These are phyloP conservation scores for Clonostachys solani DNA, from an alignment of 2,329 filamentous ascomycete species.

Conservation along the genomic window DNA sequence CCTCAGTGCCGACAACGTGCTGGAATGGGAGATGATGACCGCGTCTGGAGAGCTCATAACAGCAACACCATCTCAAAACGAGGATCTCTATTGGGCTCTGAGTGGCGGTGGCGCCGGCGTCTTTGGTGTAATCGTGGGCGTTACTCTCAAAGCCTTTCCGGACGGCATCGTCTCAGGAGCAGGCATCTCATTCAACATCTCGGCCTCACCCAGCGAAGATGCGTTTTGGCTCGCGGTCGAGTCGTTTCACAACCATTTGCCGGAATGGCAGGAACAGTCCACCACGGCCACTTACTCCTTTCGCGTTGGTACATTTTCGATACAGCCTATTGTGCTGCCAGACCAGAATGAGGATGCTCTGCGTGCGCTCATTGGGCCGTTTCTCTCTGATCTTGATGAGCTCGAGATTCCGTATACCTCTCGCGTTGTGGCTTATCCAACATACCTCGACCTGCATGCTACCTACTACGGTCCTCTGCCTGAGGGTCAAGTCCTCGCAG, in stretches of 20 bases:
- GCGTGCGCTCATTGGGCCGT: background rate
- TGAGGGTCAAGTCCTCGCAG: background rate
- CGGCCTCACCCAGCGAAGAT: slow-evolving; percentile 12
- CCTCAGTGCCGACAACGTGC: slow-evolving; percentile 52
- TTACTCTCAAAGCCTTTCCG: slow-evolving; percentile 47
- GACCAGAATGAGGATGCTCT: background rate
- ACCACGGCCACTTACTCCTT: background rate
- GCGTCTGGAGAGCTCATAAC: slow-evolving; percentile 38
- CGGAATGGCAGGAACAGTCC: background rate
- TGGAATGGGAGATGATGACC: slow-evolving; percentile 50
- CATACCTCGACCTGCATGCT: background rate
- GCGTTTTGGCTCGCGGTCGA: slow-evolving; percentile 18
- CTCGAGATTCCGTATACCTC: background rate
- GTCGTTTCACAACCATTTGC: background rate
- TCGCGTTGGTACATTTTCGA: background rate
- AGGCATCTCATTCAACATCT: slow-evolving; percentile 30
- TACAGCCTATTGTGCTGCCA: too few species aligned
- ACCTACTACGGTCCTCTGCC: background rate
- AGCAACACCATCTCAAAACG: slow-evolving; percentile 36
- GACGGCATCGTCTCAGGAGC: slow-evolving; percentile 36
- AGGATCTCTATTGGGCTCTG: slow-evolving; percentile 61
- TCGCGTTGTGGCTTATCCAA: background rate
- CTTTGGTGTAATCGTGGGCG: slow-evolving; percentile 49
- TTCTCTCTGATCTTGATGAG: background rate
- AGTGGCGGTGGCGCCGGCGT: slow-evolving; percentile 50